Evolutionary conservation across 176 grass and related monocot genomes (phyloP).

Genomic region (Pharus latifolius): DNA sequence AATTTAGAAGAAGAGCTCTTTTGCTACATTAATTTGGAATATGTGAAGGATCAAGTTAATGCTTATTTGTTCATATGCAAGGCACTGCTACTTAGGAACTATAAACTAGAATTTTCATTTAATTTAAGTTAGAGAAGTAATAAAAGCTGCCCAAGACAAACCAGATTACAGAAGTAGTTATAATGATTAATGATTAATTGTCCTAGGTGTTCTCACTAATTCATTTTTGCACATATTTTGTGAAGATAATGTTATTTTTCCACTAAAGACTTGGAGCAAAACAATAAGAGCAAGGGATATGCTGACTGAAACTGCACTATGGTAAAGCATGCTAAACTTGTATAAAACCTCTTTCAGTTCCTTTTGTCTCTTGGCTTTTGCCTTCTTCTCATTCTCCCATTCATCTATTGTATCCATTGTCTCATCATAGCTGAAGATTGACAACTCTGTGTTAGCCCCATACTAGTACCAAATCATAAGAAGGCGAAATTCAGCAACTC

Average conservation of each 20-base stretch:
- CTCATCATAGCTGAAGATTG: conserved; percentile 36
- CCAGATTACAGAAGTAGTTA: not conserved
- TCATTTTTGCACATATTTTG: not conserved
- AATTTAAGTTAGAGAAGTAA: too few species aligned
- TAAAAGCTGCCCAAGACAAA: not conserved
- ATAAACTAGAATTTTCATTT: too few species aligned
- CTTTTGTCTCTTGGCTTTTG: conserved; percentile 41
- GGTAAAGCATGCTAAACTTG: not conserved
- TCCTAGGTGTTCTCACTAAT: not conserved
- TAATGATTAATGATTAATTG: not conserved
- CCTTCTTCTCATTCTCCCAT: conserved; percentile 67
- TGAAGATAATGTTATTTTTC: not conserved
- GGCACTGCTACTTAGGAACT: too few species aligned
- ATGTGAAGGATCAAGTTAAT: too few species aligned
- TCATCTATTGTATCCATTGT: conserved; percentile 37
- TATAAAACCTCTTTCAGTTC: conserved; percentile 42
- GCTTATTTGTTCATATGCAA: too few species aligned
- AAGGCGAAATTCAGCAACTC: not conserved
- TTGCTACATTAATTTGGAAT: too few species aligned
- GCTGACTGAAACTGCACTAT: not conserved
- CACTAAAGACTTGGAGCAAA: too few species aligned
- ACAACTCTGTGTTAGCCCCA: not conserved
- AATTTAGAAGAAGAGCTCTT: too few species aligned
- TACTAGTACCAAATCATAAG: not conserved
- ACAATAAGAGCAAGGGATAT: too few species aligned